Evolutionary conservation across 2,329 filamentous ascomycete genomes (phyloP).

Genomic region (Pseudogymnoascus sp.): DNA sequence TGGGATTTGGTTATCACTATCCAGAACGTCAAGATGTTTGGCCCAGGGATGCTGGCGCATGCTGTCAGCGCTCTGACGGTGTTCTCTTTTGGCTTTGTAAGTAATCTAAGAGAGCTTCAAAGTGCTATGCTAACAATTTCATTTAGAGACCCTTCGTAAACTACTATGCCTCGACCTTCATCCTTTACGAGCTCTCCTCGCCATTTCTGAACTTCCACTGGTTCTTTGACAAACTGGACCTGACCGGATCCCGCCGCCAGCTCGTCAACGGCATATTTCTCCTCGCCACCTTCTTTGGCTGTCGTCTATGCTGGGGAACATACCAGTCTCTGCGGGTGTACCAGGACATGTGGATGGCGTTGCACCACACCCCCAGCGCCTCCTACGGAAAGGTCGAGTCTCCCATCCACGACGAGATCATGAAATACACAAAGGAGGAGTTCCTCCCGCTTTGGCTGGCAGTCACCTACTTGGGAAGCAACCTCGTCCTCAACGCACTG

Average conservation of each 20-base stretch:
- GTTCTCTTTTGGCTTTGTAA: constrained; percentile 71
- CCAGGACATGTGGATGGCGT: constrained; percentile 55
- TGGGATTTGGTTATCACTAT: constrained; percentile 71
- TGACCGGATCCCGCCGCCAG: constrained; percentile 67
- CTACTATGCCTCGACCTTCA: constrained; percentile 72
- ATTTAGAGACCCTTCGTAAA: constrained; percentile 73
- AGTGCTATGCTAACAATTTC: not conserved
- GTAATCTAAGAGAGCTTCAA: constrained; percentile 28
- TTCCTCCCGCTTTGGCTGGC: constrained; percentile 63
- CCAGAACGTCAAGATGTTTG: constrained; percentile 59
- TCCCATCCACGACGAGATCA: constrained; percentile 30
- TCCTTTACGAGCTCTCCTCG: constrained; percentile 79
- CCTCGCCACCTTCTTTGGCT: constrained; percentile 65
- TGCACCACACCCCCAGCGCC: constrained; percentile 37
- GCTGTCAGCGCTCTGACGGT: constrained; percentile 65
- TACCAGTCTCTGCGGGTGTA: constrained; percentile 63
- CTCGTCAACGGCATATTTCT: constrained; percentile 70
- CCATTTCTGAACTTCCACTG: constrained; percentile 85
- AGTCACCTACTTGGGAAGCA: constrained; percentile 57
- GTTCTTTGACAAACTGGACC: constrained; percentile 80
- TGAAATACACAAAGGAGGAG: constrained; percentile 43
- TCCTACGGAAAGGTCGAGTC: constrained; percentile 21
- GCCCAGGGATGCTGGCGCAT: constrained; percentile 54
- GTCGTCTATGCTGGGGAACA: constrained; percentile 69
- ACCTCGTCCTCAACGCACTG: constrained; percentile 62